phyloP scores from a whole-genome alignment of 257 asterid genomes.

The Solanum acaule region DNA sequence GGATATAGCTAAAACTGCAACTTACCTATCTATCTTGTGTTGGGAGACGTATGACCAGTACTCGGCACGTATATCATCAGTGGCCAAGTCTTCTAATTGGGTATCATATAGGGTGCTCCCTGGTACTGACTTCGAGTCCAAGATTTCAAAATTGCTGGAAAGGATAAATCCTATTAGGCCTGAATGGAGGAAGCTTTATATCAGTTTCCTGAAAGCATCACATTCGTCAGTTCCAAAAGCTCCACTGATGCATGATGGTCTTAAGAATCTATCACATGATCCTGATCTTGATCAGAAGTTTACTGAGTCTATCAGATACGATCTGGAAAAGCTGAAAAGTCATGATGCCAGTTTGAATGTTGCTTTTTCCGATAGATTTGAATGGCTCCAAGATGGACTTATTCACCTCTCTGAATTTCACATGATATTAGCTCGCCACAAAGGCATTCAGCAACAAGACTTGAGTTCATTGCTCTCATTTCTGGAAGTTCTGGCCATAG shows the following conservation, averaged over 20 bases:
- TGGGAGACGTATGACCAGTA: background rate
- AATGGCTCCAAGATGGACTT: background rate
- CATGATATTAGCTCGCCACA: background rate
- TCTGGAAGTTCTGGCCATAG: background rate
- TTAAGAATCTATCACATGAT: background rate
- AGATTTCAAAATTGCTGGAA: background rate
- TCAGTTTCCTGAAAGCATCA: background rate
- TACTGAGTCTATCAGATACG: background rate
- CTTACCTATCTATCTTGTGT: background rate
- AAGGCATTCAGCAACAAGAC: background rate
- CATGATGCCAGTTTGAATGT: background rate
- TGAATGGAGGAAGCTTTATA: background rate
- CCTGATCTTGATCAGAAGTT: background rate
- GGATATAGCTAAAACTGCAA: background rate
- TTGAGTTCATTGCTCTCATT: background rate
- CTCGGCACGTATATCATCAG: background rate
- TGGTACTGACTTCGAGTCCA: background rate
- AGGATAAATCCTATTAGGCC: background rate
- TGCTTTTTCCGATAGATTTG: background rate
- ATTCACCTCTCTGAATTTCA: background rate
- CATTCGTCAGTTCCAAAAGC: background rate
- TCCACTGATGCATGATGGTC: background rate
- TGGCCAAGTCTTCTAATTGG: rapidly evolving
- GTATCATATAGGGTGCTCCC: rapidly evolving
- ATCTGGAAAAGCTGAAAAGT: background rate